Evolutionary conservation across 2,329 filamentous ascomycete genomes (phyloP).

Genomic region (Penicillium decumbens): DNA sequence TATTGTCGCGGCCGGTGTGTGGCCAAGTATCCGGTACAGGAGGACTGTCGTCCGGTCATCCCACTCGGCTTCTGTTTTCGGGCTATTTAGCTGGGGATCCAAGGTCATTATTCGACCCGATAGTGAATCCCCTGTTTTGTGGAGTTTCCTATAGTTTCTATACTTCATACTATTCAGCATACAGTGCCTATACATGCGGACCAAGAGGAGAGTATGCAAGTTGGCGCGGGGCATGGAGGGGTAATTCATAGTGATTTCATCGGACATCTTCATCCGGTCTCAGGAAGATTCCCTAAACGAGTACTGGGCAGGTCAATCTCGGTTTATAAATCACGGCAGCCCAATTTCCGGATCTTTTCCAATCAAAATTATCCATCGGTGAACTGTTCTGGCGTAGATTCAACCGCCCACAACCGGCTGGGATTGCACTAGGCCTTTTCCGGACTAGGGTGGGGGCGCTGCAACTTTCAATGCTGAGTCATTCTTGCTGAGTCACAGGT

Average conservation of each 20-base stretch:
- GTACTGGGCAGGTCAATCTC: background rate
- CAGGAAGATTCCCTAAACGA: background rate
- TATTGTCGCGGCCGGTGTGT: conserved; percentile 10
- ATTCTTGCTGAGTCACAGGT: background rate
- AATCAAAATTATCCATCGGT: conserved; percentile 20
- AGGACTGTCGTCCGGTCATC: conserved; percentile 37
- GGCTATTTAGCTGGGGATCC: background rate
- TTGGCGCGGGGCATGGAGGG: conserved; percentile 22
- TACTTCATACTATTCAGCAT: no score
- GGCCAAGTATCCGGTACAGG: conserved; percentile 26
- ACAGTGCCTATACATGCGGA: background rate
- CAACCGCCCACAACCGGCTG: conserved; percentile 19
- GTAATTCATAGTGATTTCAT: conserved; percentile 7
- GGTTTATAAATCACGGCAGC: background rate
- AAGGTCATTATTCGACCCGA: conserved; percentile 16
- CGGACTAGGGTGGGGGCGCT: conserved; percentile 32
- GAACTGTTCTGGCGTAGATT: conserved; percentile 23
- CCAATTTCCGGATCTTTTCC: background rate
- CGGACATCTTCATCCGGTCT: background rate
- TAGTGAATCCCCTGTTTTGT: background rate
- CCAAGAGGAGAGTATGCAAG: conserved; percentile 1
- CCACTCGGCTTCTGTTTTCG: conserved; percentile 22
- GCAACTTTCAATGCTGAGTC: background rate
- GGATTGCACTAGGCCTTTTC: conserved; percentile 17
- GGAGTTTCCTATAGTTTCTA: background rate